Percentiles rank a stretch among this genome's conserved stretches.
These are phyloP conservation scores for Anthostomella pinea DNA, from an alignment of 2,329 filamentous ascomycete genomes.

Conservation along the genomic window DNA sequence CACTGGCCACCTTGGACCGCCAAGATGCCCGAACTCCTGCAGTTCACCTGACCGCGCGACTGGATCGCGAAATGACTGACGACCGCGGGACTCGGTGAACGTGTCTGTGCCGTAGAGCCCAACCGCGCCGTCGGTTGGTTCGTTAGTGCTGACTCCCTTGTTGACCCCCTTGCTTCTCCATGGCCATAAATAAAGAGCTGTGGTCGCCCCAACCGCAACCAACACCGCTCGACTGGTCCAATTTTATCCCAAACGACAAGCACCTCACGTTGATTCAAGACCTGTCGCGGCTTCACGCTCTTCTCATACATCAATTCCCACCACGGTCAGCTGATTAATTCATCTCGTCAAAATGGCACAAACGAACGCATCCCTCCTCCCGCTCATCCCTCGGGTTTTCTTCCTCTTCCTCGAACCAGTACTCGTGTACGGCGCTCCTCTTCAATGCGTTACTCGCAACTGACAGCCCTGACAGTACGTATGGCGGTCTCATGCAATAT, in stretches of 20 bases:
- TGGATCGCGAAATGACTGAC: conserved; percentile 6
- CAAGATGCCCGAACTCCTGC: too few relatives aligned
- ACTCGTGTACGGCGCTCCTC: conserved; percentile 16
- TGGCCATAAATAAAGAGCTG: too few relatives aligned
- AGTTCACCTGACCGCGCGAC: conserved; percentile 20
- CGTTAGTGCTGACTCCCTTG: too few relatives aligned
- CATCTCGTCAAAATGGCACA: conserved; percentile 16
- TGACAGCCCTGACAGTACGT: conserved; percentile 13
- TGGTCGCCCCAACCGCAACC: too few relatives aligned
- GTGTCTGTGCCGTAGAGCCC: conserved; percentile 6
- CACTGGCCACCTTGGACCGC: too few relatives aligned
- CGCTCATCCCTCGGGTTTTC: conserved; percentile 23
- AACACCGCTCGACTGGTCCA: too few relatives aligned
- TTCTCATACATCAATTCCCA: not conserved
- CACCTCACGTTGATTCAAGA: too few relatives aligned
- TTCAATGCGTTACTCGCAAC: not conserved
- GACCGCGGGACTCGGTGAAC: conserved; percentile 8
- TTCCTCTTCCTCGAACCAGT: conserved; percentile 26
- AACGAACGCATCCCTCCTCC: conserved; percentile 26
- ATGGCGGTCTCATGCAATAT: conserved; percentile 19
- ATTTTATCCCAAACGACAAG: too few relatives aligned
- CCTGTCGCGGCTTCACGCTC: too few relatives aligned
- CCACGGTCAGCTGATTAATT: too few relatives aligned
- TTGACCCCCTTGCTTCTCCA: too few relatives aligned
- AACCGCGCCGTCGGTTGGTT: too few relatives aligned